Conservation (phyloP, 768 basidiomycete genomes). For the Suillus placidus region DNA sequence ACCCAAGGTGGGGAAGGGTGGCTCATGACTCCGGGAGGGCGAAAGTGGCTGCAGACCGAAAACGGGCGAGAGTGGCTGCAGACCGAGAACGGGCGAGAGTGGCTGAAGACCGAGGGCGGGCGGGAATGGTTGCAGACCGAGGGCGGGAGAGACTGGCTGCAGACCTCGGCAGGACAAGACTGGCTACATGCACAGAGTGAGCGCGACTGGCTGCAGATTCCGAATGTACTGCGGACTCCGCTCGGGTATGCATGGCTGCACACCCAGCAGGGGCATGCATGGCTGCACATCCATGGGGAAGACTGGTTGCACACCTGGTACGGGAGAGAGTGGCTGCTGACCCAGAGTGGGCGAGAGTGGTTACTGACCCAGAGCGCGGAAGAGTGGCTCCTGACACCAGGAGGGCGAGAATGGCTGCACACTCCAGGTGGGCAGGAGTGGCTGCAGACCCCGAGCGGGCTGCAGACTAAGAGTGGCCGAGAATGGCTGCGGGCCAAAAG, state of each 20-base stretch:
- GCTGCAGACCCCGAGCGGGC: not conserved
- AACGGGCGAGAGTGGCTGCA: not conserved
- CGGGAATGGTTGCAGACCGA: not conserved
- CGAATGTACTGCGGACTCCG: not conserved
- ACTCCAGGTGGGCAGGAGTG: not conserved
- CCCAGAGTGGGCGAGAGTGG: not conserved
- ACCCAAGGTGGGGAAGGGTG: no score
- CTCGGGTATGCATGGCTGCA: not conserved
- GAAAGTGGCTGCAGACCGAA: not conserved
- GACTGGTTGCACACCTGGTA: no score
- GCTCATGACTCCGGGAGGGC: no score
- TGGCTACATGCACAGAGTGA: not conserved
- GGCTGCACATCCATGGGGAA: not conserved
- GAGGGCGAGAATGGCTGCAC: not conserved
- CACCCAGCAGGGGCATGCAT: not conserved
- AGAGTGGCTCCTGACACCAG: not conserved
- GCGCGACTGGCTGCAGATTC: not conserved
- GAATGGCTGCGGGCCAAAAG: not conserved
- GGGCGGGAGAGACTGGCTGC: no score
- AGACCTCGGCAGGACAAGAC: not conserved
- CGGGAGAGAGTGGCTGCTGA: not conserved
- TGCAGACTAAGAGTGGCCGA: not conserved
- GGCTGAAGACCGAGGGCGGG: not conserved
- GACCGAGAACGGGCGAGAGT: not conserved
- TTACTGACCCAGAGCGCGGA: not conserved